Evolutionary conservation across 768 basidiomycete genomes (phyloP).

Genomic region (Trametes cingulata): DNA sequence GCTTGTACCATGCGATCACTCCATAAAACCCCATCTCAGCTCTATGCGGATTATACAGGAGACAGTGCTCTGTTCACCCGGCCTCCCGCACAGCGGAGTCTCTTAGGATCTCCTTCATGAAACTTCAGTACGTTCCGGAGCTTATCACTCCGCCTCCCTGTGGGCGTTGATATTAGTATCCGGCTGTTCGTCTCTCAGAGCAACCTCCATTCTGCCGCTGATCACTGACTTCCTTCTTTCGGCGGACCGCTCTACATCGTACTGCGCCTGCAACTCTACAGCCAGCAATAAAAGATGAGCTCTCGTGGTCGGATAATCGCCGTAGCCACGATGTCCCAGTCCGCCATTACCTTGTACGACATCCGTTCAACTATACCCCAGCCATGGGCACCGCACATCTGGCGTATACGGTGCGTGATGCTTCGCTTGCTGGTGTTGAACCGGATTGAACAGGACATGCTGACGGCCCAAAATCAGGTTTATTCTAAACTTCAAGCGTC

Average conservation of each 20-base stretch:
- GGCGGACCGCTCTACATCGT: neutral
- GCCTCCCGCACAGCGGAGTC: too few relatives aligned
- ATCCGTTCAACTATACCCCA: conserved; percentile 58
- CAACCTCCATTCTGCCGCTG: neutral
- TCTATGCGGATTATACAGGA: too few relatives aligned
- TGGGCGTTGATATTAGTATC: conserved; percentile 8
- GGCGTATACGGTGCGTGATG: conserved; percentile 60
- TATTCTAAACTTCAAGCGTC: conserved; percentile 75
- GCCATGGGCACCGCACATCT: conserved; percentile 77
- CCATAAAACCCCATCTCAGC: too few relatives aligned
- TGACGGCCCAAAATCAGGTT: conserved; percentile 42
- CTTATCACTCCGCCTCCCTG: conserved; percentile 6
- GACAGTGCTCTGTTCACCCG: too few relatives aligned
- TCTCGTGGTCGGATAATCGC: neutral
- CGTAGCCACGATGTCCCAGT: conserved; percentile 40
- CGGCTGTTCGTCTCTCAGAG: conserved; percentile 4
- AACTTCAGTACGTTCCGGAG: conserved; percentile 15
- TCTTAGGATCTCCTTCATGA: conserved; percentile 5
- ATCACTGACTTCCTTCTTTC: conserved; percentile 6
- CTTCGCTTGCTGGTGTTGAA: neutral
- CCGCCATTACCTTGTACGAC: conserved; percentile 67
- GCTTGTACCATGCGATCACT: too few relatives aligned
- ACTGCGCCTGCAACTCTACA: conserved; percentile 1
- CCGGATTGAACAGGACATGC: neutral
- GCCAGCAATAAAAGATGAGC: neutral